Evolutionary conservation across 2,329 filamentous ascomycete species (phyloP), one percentile per base, ranked within the genome.

Genomic region (Chalara sp.): DNA sequence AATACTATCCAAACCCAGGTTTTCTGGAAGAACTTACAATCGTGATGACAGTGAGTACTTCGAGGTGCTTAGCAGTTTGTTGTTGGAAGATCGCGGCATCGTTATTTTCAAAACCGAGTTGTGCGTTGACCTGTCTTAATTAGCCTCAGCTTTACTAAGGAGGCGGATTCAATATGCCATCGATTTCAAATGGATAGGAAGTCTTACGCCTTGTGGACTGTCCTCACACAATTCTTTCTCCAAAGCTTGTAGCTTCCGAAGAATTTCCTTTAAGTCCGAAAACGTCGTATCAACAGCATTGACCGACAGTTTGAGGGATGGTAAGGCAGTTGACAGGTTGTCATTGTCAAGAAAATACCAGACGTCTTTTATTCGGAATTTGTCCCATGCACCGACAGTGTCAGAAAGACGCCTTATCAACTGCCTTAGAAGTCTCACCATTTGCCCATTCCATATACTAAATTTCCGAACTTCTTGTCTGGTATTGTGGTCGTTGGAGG

Each of bases 201-300:
- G 21, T 21, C 50, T 45, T 52, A 52, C 50, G 30, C 50, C 50
- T 45, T 52, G 41, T 10, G 48, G 48, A 31, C 39, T 45, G 33
- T 44, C 48, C 31, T 45, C 8, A n/a, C 21, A n/a, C 6, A 50
- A 21, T 32, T 44, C 47, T 2, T 49, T 37, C 29, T 35, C 21
- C 31, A 49, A 32, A 29, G 37, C 13, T 11, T 28, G 5, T 30
- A 49, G 7, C 32, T 37, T 49, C 28, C 31, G 28, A 28, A 33
- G 40, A 39, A 44, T 13, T 21, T 30, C 10, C 12, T 31, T 44
- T 30, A 49, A 39, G 12, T 44, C 31, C 33, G 21, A 29, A 49
- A 49, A 49, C 3, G 41, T 12, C 6, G 28, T 44, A 6, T 49
- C 47, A 29, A 49, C 42, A n/a, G 30, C 40, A 37, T 44, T 32